Percentiles rank a stretch among this genome's conserved stretches.
Evolutionary conservation across 1,139 yeast species (phyloP).

Genomic region (Blastobotrys illinoisensis): DNA sequence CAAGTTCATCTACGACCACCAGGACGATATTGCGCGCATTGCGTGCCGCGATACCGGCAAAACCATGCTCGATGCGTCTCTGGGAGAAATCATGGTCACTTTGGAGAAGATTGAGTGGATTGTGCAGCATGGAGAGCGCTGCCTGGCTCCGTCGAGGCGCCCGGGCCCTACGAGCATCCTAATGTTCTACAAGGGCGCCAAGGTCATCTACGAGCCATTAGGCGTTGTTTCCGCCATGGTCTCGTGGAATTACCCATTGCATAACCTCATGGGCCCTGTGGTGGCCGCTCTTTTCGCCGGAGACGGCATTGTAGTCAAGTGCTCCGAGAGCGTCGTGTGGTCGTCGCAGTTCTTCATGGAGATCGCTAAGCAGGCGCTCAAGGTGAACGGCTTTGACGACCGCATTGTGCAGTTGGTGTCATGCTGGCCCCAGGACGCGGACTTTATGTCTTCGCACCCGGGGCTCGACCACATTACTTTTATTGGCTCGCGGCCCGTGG

Average conservation of each 20-base stretch:
- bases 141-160: slow-evolving; percentile 65
- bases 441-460: slow-evolving; percentile 76
- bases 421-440: slow-evolving; percentile 80
- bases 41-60: slow-evolving; percentile 97
- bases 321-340: slow-evolving; percentile 96
- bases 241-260: slow-evolving; percentile 93
- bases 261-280: slow-evolving; percentile 86
- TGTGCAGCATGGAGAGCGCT: slow-evolving; percentile 69
- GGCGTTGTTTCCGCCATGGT: slow-evolving; percentile 85
- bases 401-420: slow-evolving; percentile 75
- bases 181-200: slow-evolving; percentile 82
- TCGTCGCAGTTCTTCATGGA: slow-evolving; percentile 73
- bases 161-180: slow-evolving; percentile 83
- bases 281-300: slow-evolving; percentile 87
- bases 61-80: slow-evolving; percentile 89
- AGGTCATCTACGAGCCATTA: slow-evolving; percentile 86
- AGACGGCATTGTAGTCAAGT: slow-evolving; percentile 82
- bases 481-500: slow-evolving; percentile 92
- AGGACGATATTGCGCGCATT: slow-evolving; percentile 78
- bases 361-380: slow-evolving; percentile 65
- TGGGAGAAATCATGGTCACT: slow-evolving; percentile 91
- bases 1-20: slow-evolving; percentile 70
- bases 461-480: slow-evolving; percentile 83
- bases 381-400: slow-evolving; percentile 68
- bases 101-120: slow-evolving; percentile 90